Percentiles rank a stretch among this genome's conserved stretches.
Conservation (phyloP, 768 basidiomycete species). For the Cystofilobasidium ferigula region DNA sequence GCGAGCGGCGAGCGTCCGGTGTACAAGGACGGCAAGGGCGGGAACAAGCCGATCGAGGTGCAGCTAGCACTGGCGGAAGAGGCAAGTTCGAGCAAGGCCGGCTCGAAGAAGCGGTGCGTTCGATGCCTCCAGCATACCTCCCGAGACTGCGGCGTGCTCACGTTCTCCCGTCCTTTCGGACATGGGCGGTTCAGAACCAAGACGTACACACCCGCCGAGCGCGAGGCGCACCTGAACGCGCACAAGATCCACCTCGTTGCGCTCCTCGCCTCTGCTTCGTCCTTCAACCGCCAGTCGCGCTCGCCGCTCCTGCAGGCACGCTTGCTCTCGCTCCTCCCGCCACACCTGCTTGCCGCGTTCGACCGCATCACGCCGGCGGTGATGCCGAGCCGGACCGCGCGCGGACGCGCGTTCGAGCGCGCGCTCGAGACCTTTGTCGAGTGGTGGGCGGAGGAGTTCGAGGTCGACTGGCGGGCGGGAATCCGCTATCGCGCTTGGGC, state of each 20-base stretch:
- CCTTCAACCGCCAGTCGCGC: conserved; percentile 60
- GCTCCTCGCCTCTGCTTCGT: conserved; percentile 60
- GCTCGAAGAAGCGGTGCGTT: conserved; percentile 10
- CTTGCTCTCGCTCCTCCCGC: conserved; percentile 72
- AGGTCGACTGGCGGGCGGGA: conserved; percentile 39
- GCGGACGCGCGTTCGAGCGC: conserved; percentile 77
- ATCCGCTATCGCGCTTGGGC: conserved; percentile 67
- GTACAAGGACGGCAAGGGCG: conserved; percentile 24
- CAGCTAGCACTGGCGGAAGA: conserved; percentile 5
- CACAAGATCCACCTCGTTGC: conserved; percentile 83
- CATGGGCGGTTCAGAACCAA: background rate
- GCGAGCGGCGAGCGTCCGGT: background rate
- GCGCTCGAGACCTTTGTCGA: conserved; percentile 59
- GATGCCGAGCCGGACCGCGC: conserved; percentile 64
- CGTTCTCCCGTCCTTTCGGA: background rate
- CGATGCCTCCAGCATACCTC: background rate
- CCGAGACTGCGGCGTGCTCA: background rate
- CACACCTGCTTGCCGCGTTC: conserved; percentile 69
- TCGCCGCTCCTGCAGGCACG: conserved; percentile 52
- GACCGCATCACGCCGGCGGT: conserved; percentile 66
- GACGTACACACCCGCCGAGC: conserved; percentile 47
- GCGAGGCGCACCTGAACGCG: conserved; percentile 60
- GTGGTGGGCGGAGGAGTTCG: conserved; percentile 76
- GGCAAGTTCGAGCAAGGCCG: background rate
- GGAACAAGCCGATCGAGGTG: conserved; percentile 16